Percentiles rank a stretch among this genome's conserved stretches.
These are phyloP conservation scores for Ulvella scutata DNA, from an alignment of 139 green algal genomes.

Conservation along the genomic window DNA sequence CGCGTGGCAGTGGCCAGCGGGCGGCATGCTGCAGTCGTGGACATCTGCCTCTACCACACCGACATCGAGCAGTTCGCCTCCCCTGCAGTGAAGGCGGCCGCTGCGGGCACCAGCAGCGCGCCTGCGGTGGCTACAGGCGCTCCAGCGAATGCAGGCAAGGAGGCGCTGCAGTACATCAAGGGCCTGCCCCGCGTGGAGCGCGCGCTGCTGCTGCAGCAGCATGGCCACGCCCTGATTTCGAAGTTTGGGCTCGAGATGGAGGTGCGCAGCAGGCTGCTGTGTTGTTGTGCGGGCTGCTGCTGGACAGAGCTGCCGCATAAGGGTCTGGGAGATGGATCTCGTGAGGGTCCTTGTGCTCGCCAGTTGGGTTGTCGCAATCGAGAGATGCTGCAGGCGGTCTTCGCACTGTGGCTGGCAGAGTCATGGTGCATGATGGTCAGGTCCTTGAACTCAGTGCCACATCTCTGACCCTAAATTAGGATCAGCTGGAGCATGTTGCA, in stretches of 20 bases:
- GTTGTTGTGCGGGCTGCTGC: neutral
- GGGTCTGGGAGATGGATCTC: no score
- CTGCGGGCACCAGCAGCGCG: neutral
- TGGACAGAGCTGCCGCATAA: no score
- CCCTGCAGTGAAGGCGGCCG: no score
- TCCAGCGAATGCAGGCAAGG: neutral
- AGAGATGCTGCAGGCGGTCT: no score
- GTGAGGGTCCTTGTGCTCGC: no score
- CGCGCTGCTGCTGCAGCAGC: neutral
- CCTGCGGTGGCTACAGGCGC: neutral
- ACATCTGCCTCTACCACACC: conserved; percentile 3
- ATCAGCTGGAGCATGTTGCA: no score
- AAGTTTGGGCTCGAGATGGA: neutral
- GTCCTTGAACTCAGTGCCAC: no score
- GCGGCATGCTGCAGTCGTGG: neutral
- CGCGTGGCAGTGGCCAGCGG: neutral
- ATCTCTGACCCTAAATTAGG: no score
- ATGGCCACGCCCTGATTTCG: neutral
- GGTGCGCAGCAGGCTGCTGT: neutral
- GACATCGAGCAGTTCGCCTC: neutral
- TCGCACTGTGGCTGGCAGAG: no score
- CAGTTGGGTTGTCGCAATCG: no score
- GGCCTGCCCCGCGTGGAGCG: neutral
- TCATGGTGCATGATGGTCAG: no score
- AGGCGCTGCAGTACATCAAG: neutral